phyloP scores from a whole-genome alignment of 108 stramenopile genomes.

The Epithemia pelagica region DNA sequence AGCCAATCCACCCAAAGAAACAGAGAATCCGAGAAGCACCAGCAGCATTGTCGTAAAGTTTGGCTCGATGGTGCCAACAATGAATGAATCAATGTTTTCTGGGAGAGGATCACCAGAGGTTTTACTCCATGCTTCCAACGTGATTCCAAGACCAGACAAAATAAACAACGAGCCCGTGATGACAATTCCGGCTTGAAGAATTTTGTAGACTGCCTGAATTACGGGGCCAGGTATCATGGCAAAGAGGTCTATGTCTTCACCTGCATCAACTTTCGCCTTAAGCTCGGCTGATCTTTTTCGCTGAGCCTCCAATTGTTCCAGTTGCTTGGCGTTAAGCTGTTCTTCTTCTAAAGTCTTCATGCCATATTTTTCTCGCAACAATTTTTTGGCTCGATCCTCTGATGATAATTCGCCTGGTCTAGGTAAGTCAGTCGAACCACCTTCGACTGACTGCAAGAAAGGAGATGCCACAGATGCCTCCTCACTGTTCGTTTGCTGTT shows the following conservation, averaged over 20 bases:
- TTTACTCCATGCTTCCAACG: conserved; percentile 66
- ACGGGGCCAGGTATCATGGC: conserved; percentile 53
- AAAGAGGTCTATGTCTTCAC: conserved; percentile 66
- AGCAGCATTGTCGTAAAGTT: conserved; percentile 77
- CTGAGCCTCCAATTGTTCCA: conserved; percentile 23
- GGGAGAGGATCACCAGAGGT: conserved; percentile 55
- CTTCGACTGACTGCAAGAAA: conserved; percentile 24
- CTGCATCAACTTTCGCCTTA: conserved; percentile 39
- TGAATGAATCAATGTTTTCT: conserved; percentile 47
- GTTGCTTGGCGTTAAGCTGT: conserved; percentile 27
- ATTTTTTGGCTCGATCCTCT: conserved; percentile 50
- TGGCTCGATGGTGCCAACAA: conserved; percentile 63
- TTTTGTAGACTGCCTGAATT: conserved; percentile 55
- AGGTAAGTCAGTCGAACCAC: conserved; percentile 30
- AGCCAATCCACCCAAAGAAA: conserved; percentile 70
- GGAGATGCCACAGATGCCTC: conserved; percentile 1
- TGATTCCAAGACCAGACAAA: conserved; percentile 60
- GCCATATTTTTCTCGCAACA: conserved; percentile 66
- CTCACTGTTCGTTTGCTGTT: not conserved
- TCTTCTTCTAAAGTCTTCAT: conserved; percentile 69
- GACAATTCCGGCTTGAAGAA: conserved; percentile 61
- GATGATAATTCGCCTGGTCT: conserved; percentile 23
- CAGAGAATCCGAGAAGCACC: conserved; percentile 71
- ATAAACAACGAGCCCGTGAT: conserved; percentile 55
- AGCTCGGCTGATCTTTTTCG: conserved; percentile 45